A percentile compares a stretch with the other conserved stretches of the same genome.
These are phyloP conservation scores for Fusarium anthophilum DNA, from an alignment of 2,329 filamentous ascomycete genomes.

Conservation along the genomic window DNA sequence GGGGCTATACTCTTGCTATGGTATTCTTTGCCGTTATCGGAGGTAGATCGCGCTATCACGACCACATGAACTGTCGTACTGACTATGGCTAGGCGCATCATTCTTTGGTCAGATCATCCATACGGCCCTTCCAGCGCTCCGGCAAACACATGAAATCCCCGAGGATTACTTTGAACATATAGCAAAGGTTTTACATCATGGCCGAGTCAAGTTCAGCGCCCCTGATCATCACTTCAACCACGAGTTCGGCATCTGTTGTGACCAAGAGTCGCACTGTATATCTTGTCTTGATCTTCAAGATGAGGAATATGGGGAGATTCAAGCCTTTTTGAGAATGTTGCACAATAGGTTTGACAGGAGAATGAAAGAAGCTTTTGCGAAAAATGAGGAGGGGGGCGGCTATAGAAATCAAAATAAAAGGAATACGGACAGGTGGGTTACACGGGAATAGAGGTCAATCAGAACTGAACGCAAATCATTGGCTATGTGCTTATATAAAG, in stretches of 20 bases:
- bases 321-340: no score
- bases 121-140: background rate
- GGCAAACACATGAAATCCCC: accelerated
- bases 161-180: background rate
- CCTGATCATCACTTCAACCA: background rate
- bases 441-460: background rate
- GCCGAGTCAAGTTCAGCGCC: background rate
- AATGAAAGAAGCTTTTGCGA: background rate
- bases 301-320: background rate
- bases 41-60: background rate
- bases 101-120: background rate
- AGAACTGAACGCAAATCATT: background rate
- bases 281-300: background rate
- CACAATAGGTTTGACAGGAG: background rate
- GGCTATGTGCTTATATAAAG: background rate
- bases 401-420: no score
- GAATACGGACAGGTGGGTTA: background rate
- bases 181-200: background rate
- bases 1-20: background rate
- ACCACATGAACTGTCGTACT: background rate
- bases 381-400: background rate
- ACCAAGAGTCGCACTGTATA: background rate
- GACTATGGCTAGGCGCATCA: background rate
- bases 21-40: background rate
- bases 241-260: conserved; percentile 2